Base-by-base conservation (phyloP, 306 rosid genomes). In the Ziziphus jujuba region DNA sequence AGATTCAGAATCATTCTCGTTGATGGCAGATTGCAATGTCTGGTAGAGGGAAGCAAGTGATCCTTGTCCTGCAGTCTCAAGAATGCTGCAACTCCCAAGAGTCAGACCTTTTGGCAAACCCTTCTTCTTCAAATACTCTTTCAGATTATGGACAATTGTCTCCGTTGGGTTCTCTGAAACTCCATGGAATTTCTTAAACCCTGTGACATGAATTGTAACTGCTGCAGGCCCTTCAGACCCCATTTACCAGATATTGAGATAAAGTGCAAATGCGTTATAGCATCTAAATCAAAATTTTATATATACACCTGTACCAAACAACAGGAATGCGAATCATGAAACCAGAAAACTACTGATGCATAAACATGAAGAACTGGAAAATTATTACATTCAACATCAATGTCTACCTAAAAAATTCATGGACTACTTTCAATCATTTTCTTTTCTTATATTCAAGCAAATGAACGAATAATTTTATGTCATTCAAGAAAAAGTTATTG, bases 101-200 rank as follows among this genome's bases (percentile, higher is more conserved):
- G 63, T 76, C 75, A 88, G 68, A 71, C 96, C 91, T 77, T 88
- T 87, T 13, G 97, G 97, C 23, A 84, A 80, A 34, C 98, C 96
- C 71, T 79, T 78, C 72, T 88, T 88, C 70, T 68, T 82, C 86
- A 87, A n/a, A 75, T 86, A 90, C 69, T 90, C 86, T 23, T 38
- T 55, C 66, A 93, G 85, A 36, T 87, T 85, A 74, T 57, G 73
- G 59, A 84, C 96, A 59, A 90, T 79, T 3, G 84, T 78, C 80
- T 93, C 97, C 0, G 98, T 93, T 4, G 98, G 98, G 77, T 93
- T 93, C 75, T 88, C 96, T 0, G 95, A 87, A 84, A 93, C 97
- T 69, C 98, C 97, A 54, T 93, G 97, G 81, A 93, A 93, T 84
- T 88, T 93, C 90, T 87, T 90, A 76, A 93, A 93, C 59, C 98